A percentile compares a stretch with the other conserved stretches of the same genome.
Evolutionary conservation across 1,284 basidiomycete species (phyloP).

Genomic region (Rhodotorula sp.): DNA sequence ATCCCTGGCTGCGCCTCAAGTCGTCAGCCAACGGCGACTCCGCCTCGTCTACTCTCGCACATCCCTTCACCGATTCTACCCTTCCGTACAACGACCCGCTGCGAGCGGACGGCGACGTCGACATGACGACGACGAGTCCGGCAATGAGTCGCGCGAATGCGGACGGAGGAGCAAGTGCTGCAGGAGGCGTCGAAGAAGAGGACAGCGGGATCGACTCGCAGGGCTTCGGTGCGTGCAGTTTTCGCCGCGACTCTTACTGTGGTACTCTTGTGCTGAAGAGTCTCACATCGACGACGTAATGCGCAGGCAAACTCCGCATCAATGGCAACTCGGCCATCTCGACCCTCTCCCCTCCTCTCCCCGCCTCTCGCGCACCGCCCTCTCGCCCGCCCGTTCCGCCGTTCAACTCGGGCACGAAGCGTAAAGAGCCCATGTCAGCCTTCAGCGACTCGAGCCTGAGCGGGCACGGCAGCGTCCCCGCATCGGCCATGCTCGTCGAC

Average conservation of each 20-base stretch:
- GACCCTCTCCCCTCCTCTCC: slow-evolving; percentile 67
- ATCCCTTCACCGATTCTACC: slow-evolving; percentile 11
- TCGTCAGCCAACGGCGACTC: not conserved
- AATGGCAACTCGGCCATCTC: slow-evolving; percentile 62
- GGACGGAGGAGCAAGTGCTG: not conserved
- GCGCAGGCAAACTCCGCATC: slow-evolving; percentile 66
- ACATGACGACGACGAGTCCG: slow-evolving; percentile 4
- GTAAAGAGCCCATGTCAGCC: slow-evolving; percentile 27
- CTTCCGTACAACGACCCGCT: slow-evolving; percentile 18
- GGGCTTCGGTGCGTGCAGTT: slow-evolving; percentile 17
- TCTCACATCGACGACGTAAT: no score
- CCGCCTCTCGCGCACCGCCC: slow-evolving; percentile 67
- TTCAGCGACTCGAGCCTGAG: slow-evolving; percentile 22
- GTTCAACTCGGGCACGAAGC: slow-evolving; percentile 14
- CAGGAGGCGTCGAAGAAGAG: not conserved
- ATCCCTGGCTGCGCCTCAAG: slow-evolving; percentile 65
- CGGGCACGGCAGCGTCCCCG: not conserved
- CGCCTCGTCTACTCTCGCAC: not conserved
- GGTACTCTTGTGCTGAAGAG: not conserved
- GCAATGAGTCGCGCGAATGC: not conserved
- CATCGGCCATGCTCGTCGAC: not conserved
- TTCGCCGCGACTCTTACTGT: no score
- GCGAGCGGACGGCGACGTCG: not conserved
- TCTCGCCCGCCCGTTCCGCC: slow-evolving; percentile 54
- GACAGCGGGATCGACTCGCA: slow-evolving; percentile 56